Percentiles rank a stretch among this genome's conserved stretches.
These are phyloP conservation scores for Isabelozyma rhagii DNA, from an alignment of 805 yeast species.

Conservation along the genomic window DNA sequence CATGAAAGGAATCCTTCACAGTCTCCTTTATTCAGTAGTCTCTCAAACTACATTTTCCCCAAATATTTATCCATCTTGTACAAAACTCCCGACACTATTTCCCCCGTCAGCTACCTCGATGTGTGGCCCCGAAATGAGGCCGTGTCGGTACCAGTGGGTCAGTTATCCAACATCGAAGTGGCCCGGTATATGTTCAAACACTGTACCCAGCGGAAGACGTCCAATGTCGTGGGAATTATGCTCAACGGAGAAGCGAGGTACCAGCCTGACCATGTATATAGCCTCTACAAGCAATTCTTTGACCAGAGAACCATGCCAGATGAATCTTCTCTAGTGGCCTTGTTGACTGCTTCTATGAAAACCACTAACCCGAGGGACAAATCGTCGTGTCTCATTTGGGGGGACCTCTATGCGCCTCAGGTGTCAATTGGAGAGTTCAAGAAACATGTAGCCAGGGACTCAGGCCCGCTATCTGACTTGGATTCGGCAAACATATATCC, in stretches of 20 bases:
- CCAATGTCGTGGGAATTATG: slow-evolving; percentile 29
- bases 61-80: slow-evolving; percentile 28
- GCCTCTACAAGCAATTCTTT: slow-evolving; percentile 26
- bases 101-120: slow-evolving; percentile 13
- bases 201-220: slow-evolving; percentile 19
- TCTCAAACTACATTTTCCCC: slow-evolving; percentile 18
- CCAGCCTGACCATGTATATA: slow-evolving; percentile 25
- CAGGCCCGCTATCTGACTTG: slow-evolving; percentile 5
- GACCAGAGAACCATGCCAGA: slow-evolving; percentile 17
- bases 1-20: not conserved
- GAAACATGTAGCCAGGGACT: slow-evolving; percentile 24
- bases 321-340: slow-evolving; percentile 33
- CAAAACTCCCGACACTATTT: slow-evolving; percentile 5
- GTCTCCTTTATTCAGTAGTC: slow-evolving; percentile 9
- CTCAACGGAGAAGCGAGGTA: slow-evolving; percentile 32
- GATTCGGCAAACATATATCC: slow-evolving; percentile 38
- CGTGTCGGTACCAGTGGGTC: not conserved
- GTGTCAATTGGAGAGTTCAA: slow-evolving; percentile 59
- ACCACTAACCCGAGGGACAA: slow-evolving; percentile 1
- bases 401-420: slow-evolving; percentile 50
- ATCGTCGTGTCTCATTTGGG: not conserved
- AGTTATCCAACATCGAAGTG: slow-evolving; percentile 7
- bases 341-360: slow-evolving; percentile 47
- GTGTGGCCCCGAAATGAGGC: slow-evolving; percentile 1
- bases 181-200: slow-evolving; percentile 27